Base-by-base conservation (phyloP, 2,329 filamentous ascomycete genomes). In the Colletotrichum lindemuthianum region DNA sequence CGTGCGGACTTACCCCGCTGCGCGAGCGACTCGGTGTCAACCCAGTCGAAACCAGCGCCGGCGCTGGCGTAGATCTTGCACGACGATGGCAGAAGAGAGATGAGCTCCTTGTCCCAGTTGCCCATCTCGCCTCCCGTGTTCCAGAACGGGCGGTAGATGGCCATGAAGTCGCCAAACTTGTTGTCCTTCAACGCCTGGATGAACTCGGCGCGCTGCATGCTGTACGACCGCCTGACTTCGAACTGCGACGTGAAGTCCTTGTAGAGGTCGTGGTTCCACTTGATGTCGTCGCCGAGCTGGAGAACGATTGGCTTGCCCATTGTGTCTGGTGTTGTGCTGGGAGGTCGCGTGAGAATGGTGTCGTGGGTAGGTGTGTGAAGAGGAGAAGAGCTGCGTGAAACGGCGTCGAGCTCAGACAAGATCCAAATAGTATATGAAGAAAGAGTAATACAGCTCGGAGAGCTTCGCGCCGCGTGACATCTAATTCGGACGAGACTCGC, bases 71-170 rank as follows among this genome's bases (percentile, higher is more conserved):
- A 65, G 10, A 65, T 32, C 41, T 61, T 65, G 58, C 61, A 65
- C 11, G 61, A 65, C 10, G 58, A 56, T 3, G 61, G 61, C 36
- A 65, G 61, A 15, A 65, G 58, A 10, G 61, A 65, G 9, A 65
- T 61, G 12, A 65, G 24, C 40, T 61, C 61, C 58, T 61, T 47
- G 47, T 65, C 61, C 61, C 61, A 65, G 47, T 65, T 65, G 45
- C 61, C 61, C 61, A 65, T 65, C 45, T 65, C 61, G 40, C 61
- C 61, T 40, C 61, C 61, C 12, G 61, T 65, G 58, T 65, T 65
- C 61, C 61, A 65, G 41, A 65, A 65, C 2, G 61, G 61, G 36
- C 61, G 61, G 61, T 65, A 65, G 34, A 65, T 65, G 58, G 61
- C 61, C 15, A 65, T 52, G 51, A 65, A 65, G 51, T 65, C 61